These are phyloP conservation scores for Amphibolis antarctica DNA, from an alignment of 106 monocot genomes.

Conservation along the genomic window DNA sequence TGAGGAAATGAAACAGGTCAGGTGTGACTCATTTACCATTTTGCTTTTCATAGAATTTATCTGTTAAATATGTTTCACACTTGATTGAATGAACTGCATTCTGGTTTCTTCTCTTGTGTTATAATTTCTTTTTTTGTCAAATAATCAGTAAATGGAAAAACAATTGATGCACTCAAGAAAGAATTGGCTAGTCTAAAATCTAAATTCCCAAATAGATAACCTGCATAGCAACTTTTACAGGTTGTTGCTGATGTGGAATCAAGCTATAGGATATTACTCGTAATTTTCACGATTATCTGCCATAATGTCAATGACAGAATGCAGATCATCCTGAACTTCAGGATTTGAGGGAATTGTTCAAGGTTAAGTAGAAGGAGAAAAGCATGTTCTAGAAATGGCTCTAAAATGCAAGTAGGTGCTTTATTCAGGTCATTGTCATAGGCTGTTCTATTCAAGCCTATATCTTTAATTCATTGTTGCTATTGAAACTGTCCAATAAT, in stretches of 20 bases:
- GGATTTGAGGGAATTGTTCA: slow-evolving; percentile 49
- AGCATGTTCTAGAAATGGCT: slow-evolving; percentile 37
- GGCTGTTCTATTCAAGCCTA: too few relatives aligned
- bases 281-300: slow-evolving; percentile 1
- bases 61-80: not conserved
- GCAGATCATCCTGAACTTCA: slow-evolving; percentile 49
- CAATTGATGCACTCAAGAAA: slow-evolving; percentile 26
- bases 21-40: slow-evolving; percentile 17
- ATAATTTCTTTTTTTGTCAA: slow-evolving; percentile 13
- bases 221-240: slow-evolving; percentile 26
- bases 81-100: too few relatives aligned
- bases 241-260: slow-evolving; percentile 26
- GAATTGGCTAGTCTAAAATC: slow-evolving; percentile 36
- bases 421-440: not conserved
- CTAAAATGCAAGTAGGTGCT: slow-evolving; percentile 36
- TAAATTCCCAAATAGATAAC: slow-evolving; percentile 22
- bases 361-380: slow-evolving; percentile 62
- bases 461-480: too few relatives aligned
- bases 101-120: not conserved
- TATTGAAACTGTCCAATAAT: too few relatives aligned
- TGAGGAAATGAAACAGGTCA: slow-evolving; percentile 32
- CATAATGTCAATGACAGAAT: not conserved
- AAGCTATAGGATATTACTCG: slow-evolving; percentile 25
- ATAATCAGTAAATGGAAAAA: slow-evolving; percentile 30
- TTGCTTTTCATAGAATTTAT: not conserved